Evolutionary conservation across 345 rosid species (phyloP).

Genomic region (Raphanus raphanistrum): DNA sequence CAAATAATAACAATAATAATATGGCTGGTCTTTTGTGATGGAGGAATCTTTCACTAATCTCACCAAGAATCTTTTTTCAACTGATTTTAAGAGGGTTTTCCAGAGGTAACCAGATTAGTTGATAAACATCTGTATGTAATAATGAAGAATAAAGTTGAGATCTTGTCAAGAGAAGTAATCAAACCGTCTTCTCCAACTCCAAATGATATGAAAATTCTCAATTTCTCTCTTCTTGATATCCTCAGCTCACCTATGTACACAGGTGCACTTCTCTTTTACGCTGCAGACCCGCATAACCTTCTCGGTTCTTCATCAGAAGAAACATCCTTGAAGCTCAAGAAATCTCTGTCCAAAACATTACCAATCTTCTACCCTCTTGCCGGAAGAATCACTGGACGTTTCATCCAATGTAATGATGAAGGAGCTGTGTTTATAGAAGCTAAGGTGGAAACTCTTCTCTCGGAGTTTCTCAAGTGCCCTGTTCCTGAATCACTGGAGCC

Average conservation of each 20-base stretch:
- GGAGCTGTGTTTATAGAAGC: conserved; percentile 48
- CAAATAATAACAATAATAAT: background rate
- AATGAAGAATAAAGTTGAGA: conserved; percentile 35
- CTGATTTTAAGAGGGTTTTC: background rate
- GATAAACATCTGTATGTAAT: background rate
- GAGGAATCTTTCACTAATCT: conserved; percentile 24
- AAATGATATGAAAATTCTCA: conserved; percentile 20
- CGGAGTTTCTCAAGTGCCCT: conserved; percentile 30
- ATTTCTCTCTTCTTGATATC: conserved; percentile 38
- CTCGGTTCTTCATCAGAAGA: conserved; percentile 25
- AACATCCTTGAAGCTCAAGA: conserved; percentile 36
- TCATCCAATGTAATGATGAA: conserved; percentile 40
- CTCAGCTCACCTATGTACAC: conserved; percentile 40
- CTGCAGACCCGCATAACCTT: conserved; percentile 13
- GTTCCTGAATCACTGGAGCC: conserved; percentile 30
- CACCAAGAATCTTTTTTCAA: conserved; percentile 22
- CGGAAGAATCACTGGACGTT: conserved; percentile 28
- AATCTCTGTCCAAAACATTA: conserved; percentile 46
- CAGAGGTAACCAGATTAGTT: background rate
- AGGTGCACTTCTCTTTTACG: conserved; percentile 35
- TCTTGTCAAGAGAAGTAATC: conserved; percentile 40
- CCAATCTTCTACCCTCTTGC: conserved; percentile 48
- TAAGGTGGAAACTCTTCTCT: conserved; percentile 31
- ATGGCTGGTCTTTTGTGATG: conserved; percentile 25
- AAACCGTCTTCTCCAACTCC: conserved; percentile 42